phyloP scores from a whole-genome alignment of 2,329 filamentous ascomycete genomes.

The Colletotrichum eremochloae region DNA sequence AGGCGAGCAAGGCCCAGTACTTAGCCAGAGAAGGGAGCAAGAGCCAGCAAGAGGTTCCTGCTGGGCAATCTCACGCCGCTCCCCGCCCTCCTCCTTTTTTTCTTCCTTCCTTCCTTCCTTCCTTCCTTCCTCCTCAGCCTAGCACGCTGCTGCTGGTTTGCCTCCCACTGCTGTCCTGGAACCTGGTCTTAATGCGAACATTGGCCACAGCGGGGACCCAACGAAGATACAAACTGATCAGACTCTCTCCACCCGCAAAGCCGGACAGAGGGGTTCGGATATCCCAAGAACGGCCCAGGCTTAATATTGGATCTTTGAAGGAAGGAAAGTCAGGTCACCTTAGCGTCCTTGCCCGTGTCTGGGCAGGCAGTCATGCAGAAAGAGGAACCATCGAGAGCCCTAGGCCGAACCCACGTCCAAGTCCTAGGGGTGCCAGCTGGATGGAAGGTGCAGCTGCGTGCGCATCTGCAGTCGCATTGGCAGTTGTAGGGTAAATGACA shows the following conservation, averaged over 20 bases:
- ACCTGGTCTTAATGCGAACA: background rate
- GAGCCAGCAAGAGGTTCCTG: background rate
- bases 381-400: background rate
- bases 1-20: background rate
- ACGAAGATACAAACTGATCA: conserved; percentile 20
- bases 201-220: conserved; percentile 21
- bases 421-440: background rate
- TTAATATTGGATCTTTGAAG: background rate
- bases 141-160: conserved; percentile 11
- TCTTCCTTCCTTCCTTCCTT: background rate
- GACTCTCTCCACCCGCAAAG: background rate
- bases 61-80: background rate
- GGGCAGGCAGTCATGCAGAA: conserved; percentile 31
- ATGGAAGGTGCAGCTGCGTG: background rate
- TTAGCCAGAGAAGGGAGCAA: background rate
- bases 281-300: background rate
- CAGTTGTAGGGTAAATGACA: background rate
- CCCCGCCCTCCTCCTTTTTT: background rate
- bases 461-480: background rate
- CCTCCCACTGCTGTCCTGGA: conserved; percentile 13
- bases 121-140: background rate
- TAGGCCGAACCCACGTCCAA: background rate
- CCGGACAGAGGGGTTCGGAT: background rate
- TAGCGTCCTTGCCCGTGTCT: conserved; percentile 23
- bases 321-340: background rate